Evolutionary conservation across 2,329 filamentous ascomycete genomes (phyloP), one percentile per base, ranked within the genome.

Genomic region (Colletotrichum kahawae): DNA sequence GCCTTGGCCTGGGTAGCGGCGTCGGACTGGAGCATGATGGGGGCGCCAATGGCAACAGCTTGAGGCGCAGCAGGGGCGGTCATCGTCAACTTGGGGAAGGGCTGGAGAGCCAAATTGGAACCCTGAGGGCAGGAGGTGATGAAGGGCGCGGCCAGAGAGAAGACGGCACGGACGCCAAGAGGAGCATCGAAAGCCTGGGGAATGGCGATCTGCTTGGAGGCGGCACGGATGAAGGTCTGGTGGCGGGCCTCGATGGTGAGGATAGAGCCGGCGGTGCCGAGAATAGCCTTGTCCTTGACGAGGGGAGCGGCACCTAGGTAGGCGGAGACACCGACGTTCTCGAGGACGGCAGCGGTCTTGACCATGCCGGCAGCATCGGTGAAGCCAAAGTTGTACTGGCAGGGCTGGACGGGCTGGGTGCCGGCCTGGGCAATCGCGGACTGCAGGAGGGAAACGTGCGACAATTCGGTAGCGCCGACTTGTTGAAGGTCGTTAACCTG

Each of bases 161-260:
- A 95, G 83, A 95, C 91, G 77, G 92, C 90, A 78, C 90, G 89
- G 77, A 93, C 91, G 34, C 90, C 90, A 14, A 95, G 91, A 2
- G 93, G 88, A 1, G 92, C 92, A 82, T 95, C 93, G 80, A 95
- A 94, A 31, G 93, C 89, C 80, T 91, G 90, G 5, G 94, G 92
- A 5, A 94, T 89, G 68, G 93, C 90, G 71, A 90, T 85, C 70
- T 88, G 85, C 74, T 89, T 87, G 24, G 88, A 86, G 51, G 90
- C 91, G 73, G 88, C 85, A 77, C 93, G 92, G 83, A 95, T 91
- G 83, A 94, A 92, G 76, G 92, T 92, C 84, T 94, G 92, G 85
- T 95, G 94, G 74, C 94, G 90, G 33, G 93, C 89, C 85, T 95
- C 94, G 75, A 94, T 89, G 29, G 93, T 94, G 59, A 94, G 89